These are phyloP conservation scores for Hypoxylon sp. DNA, from an alignment of 2,329 filamentous ascomycete genomes.

Conservation along the genomic window DNA sequence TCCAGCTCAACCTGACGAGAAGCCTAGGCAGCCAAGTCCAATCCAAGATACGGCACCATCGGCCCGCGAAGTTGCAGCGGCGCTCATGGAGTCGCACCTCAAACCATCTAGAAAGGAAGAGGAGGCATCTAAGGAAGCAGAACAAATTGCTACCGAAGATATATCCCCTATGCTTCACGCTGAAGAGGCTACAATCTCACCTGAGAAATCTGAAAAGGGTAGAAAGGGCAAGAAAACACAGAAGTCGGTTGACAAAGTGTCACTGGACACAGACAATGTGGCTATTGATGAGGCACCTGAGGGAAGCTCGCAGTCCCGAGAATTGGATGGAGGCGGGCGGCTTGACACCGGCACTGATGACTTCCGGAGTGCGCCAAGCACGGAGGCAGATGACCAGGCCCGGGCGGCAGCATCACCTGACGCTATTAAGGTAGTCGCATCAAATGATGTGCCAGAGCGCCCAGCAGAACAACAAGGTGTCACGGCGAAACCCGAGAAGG, in stretches of 20 bases:
- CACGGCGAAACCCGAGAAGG: conserved; percentile 39
- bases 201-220: conserved; percentile 53
- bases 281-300: conserved; percentile 60
- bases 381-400: conserved; percentile 30
- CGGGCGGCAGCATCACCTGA: conserved; percentile 17
- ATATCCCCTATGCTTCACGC: conserved; percentile 40
- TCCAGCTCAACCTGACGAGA: conserved; percentile 3
- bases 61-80: conserved; percentile 44
- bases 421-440: conserved; percentile 13
- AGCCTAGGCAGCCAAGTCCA: conserved; percentile 15
- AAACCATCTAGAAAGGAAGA: conserved; percentile 30
- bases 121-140: conserved; percentile 23
- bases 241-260: conserved; percentile 56
- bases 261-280: conserved; percentile 56
- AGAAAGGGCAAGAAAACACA: conserved; percentile 53
- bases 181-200: conserved; percentile 52
- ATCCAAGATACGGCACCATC: conserved; percentile 22
- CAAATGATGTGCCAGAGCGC: conserved; percentile 6
- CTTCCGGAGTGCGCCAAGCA: conserved; percentile 38
- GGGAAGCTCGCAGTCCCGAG: conserved; percentile 58
- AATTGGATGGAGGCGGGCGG: conserved; percentile 43
- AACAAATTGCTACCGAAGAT: conserved; percentile 31
- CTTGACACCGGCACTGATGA: conserved; percentile 45
- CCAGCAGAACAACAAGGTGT: conserved; percentile 10
- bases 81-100: conserved; percentile 38